Conservation (phyloP, 169 alveolate species). For the Eimeria brunetti region DNA sequence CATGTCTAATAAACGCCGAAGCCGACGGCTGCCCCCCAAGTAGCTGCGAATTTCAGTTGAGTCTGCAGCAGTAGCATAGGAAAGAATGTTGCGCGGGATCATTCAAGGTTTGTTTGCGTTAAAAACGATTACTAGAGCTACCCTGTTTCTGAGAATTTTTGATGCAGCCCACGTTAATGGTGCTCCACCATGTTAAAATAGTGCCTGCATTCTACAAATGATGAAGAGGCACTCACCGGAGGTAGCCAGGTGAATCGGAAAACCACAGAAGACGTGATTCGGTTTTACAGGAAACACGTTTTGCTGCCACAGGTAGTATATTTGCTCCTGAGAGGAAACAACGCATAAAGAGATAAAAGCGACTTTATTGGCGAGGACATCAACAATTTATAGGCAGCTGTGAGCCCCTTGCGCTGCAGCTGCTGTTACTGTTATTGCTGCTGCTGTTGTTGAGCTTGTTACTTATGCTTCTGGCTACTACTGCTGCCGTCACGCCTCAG, state of each 20-base stretch:
- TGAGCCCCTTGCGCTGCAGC: neutral
- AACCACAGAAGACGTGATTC: constrained; percentile 84
- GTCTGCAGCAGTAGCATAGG: constrained; percentile 23
- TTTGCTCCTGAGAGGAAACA: constrained; percentile 76
- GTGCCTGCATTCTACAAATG: neutral
- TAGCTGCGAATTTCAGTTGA: constrained; percentile 75
- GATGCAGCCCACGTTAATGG: neutral
- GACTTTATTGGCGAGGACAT: neutral
- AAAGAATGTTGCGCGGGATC: neutral
- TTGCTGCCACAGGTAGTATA: constrained; percentile 85
- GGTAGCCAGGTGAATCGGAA: constrained; percentile 86
- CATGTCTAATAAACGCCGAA: constrained; percentile 77
- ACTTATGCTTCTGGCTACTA: neutral
- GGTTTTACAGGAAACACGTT: constrained; percentile 84
- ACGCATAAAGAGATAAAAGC: neutral
- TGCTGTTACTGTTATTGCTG: neutral
- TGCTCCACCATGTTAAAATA: neutral
- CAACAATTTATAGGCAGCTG: neutral
- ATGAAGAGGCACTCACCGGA: constrained; percentile 73
- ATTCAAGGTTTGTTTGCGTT: neutral
- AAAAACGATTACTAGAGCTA: neutral
- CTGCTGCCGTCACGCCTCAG: neutral
- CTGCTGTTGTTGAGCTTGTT: neutral
- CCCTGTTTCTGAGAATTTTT: neutral
- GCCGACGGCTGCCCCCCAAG: constrained; percentile 75